Percentiles rank a stretch among this genome's conserved stretches.
These are phyloP conservation scores for Alternaria alternata DNA, from an alignment of 2,329 filamentous ascomycete genomes.

Conservation along the genomic window DNA sequence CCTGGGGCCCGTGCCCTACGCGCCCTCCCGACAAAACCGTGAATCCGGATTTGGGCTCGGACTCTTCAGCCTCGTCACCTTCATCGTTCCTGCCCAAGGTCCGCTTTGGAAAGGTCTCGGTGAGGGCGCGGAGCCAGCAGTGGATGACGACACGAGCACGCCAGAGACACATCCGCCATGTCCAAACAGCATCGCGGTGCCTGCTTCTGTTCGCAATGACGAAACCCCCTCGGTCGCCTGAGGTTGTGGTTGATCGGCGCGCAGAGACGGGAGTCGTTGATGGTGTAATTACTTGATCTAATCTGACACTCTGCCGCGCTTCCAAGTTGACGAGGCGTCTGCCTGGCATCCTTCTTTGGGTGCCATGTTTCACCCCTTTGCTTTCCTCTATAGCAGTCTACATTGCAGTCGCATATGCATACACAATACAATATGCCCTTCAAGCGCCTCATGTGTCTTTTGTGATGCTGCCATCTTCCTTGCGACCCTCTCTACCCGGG, in stretches of 20 bases:
- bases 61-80: slow-evolving; percentile 22
- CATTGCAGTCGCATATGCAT: neutral
- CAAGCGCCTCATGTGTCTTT: slow-evolving; percentile 58
- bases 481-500: slow-evolving; percentile 62
- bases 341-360: neutral
- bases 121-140: slow-evolving; percentile 28
- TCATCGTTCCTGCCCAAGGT: slow-evolving; percentile 12
- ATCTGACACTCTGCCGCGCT: slow-evolving; percentile 59
- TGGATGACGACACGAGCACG: slow-evolving; percentile 49
- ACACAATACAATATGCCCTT: slow-evolving; percentile 4
- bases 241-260: slow-evolving; percentile 36
- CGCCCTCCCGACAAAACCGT: slow-evolving; percentile 7
- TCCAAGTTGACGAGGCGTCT: slow-evolving; percentile 15
- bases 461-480: slow-evolving; percentile 68
- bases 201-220: slow-evolving; percentile 22
- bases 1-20: neutral
- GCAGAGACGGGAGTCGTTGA: slow-evolving; percentile 51
- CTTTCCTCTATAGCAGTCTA: neutral
- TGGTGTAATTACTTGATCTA: slow-evolving; percentile 68
- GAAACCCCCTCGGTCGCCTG: slow-evolving; percentile 30
- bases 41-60: slow-evolving; percentile 4
- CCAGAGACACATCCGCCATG: slow-evolving; percentile 35
- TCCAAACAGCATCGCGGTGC: slow-evolving; percentile 20
- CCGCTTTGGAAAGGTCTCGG: neutral
- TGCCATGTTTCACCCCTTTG: too few species aligned